Evolutionary conservation across 1,139 yeast species (phyloP), one percentile per base, ranked within the genome.

Genomic region (Yarrowia galli): DNA sequence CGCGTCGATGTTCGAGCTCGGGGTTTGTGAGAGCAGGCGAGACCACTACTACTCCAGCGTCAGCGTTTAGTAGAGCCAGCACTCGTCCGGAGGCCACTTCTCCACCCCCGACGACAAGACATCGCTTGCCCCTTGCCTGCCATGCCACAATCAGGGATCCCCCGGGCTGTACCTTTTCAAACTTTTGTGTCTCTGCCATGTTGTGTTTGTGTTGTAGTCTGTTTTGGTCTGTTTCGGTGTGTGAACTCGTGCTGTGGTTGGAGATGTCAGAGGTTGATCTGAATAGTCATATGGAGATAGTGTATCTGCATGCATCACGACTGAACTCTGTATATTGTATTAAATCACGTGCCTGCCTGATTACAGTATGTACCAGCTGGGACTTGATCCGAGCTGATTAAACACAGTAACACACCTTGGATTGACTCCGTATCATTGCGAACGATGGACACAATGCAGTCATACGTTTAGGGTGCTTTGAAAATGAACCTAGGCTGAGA

Each of bases 81-180:
- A 91, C 85, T 68, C 97, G 79, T 46, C 92, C 85, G 18, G 87
- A 80, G 0, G 93, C 97, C 13, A 91, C 97, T 67, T 89, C 92
- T 7, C 97, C 96, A 10, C 89, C 91, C 0, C 97, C 97, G 58
- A 91, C 85, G 1, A 91, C 90, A 28, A 91, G 80, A 32, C 89
- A 91, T 72, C 85, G 90, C 69, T 84, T 85, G 72, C 83, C 79
- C 73, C 66, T 46, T 4, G 66, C 66, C 38, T 61, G 66, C 66
- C 66, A 61, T n/a, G 66, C 66, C 46, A 61, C 66, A 25, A 61
- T 61, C 16, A 61, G 66, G 20, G 66, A 61, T 61, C 66, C 66
- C 36, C 66, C 66, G 2, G 56, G 54, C 56, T 61, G 66, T 6
- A 61, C 56, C 16, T 61, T 48, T 22, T 46, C 56, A 23, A 46